A percentile compares a stretch with the other conserved stretches of the same genome.
Evolutionary conservation across 768 basidiomycete species (phyloP).

Genomic region (Termitomyces sp.): DNA sequence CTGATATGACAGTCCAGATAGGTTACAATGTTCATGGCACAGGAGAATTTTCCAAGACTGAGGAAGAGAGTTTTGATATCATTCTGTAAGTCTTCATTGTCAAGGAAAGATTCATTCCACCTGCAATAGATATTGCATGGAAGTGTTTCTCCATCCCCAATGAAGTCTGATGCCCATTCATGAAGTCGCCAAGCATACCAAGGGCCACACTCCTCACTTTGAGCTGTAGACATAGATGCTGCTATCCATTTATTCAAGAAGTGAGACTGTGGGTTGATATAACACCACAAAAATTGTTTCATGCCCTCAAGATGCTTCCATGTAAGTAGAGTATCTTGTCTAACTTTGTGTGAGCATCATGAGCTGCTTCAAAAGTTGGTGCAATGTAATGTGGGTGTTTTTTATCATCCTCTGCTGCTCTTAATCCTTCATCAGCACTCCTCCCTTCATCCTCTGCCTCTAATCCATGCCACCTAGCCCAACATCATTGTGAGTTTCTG

Average conservation of each 20-base stretch:
- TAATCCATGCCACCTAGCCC: too few relatives aligned
- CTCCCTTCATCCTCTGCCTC: too few relatives aligned
- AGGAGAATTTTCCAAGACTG: too few relatives aligned
- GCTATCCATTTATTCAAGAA: background rate
- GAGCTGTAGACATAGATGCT: background rate
- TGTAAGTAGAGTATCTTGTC: slow-evolving; percentile 4
- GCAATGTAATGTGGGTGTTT: too few relatives aligned
- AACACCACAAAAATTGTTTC: background rate
- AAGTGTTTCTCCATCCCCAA: background rate
- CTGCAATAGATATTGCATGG: background rate
- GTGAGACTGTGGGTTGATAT: background rate
- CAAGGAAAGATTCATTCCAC: background rate
- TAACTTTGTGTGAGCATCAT: background rate
- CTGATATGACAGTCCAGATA: too few relatives aligned
- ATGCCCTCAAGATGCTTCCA: background rate
- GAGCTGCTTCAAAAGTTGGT: too few relatives aligned
- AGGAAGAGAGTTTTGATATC: too few relatives aligned
- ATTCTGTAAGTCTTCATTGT: background rate
- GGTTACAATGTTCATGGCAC: too few relatives aligned
- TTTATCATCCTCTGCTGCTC: too few relatives aligned
- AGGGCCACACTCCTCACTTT: background rate
- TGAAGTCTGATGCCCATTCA: background rate
- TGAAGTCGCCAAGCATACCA: background rate
- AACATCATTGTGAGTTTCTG: too few relatives aligned
- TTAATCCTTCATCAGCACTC: too few relatives aligned